Evolutionary conservation across 2,329 filamentous ascomycete species (phyloP), one percentile per base, ranked within the genome.

Genomic region (Trichophyton rubrum): DNA sequence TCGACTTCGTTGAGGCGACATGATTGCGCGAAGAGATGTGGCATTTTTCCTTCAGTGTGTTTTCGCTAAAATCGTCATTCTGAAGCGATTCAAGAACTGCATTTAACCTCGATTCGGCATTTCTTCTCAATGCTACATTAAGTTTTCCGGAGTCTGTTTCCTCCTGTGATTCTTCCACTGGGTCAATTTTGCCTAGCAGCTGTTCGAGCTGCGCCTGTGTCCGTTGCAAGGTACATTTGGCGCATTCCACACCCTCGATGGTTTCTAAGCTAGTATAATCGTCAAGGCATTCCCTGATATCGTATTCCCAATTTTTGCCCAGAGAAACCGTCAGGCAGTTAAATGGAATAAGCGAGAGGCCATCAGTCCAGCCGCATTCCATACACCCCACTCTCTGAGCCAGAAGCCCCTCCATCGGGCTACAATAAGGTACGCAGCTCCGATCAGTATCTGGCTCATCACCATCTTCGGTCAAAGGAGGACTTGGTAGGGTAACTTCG

Each of bases 331-430:
- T 96, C 55, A 97, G 77, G 68, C 90, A 96, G 69, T 93, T 96
- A 78, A 97, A 97, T 0, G 90, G 90, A 20, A 90, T 95, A 75
- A 97, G 83, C 1, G 88, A 90, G 13, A 96, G 79, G 1, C 91
- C 91, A 67, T 96, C 90, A 0, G 89, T 90, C 73, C 88, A 87
- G 6, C 90, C 89, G 70, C 93, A 99, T 53, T 80, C 79, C 60
- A 88, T 86, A 71, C 93, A 99, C 0, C 89, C 88, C 1, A 97
- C 90, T 43, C 90, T 82, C 73, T 97, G 92, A 1, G 91, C 92
- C 7, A 90, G 80, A 20, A 95, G 77, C 0, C 93, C 93, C 71
- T 97, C 90, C 1, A 97, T 77, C 0, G 93, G 93, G 66, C 93
- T 96, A 53, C 81, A 80, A 4, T 81, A 72, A 66, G 64, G 35